Percentiles rank a stretch among this genome's conserved stretches.
phyloP scores from a whole-genome alignment of 345 rosid species.

The Linum tenue region DNA sequence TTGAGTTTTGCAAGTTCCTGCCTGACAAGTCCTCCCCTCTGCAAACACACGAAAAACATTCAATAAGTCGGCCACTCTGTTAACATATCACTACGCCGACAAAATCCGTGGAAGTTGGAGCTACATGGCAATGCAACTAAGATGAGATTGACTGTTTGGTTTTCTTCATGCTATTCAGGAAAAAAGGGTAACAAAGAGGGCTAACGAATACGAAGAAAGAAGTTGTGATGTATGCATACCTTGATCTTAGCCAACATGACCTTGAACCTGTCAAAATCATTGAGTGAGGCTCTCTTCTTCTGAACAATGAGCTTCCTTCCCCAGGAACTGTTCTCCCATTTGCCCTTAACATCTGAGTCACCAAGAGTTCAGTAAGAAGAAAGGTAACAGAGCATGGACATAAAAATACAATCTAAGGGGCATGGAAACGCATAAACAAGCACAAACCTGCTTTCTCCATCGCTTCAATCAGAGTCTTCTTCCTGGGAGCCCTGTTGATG shows the following conservation, averaged over 20 bases:
- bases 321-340: constrained; percentile 89
- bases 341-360: constrained; percentile 56
- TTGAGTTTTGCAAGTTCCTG: constrained; percentile 61
- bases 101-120: not conserved
- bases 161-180: not conserved
- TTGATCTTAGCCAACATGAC: constrained; percentile 86
- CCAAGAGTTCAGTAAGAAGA: not conserved
- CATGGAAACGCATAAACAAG: not conserved
- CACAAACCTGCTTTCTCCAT: constrained; percentile 22
- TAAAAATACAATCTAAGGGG: not conserved
- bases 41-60: not conserved
- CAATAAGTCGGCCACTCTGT: not conserved
- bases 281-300: constrained; percentile 66
- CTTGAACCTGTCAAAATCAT: constrained; percentile 78
- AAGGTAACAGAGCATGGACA: not conserved
- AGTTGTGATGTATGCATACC: constrained; percentile 22
- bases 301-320: constrained; percentile 75
- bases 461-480: constrained; percentile 15
- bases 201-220: not conserved
- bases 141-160: not conserved
- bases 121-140: not conserved
- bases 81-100: not conserved
- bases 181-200: not conserved
- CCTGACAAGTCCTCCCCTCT: constrained; percentile 37
- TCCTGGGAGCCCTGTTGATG: constrained; percentile 19